Evolutionary conservation across 1,284 basidiomycete species (phyloP), one percentile per base, ranked within the genome.

Genomic region (Sanguinoderma infundibulare): DNA sequence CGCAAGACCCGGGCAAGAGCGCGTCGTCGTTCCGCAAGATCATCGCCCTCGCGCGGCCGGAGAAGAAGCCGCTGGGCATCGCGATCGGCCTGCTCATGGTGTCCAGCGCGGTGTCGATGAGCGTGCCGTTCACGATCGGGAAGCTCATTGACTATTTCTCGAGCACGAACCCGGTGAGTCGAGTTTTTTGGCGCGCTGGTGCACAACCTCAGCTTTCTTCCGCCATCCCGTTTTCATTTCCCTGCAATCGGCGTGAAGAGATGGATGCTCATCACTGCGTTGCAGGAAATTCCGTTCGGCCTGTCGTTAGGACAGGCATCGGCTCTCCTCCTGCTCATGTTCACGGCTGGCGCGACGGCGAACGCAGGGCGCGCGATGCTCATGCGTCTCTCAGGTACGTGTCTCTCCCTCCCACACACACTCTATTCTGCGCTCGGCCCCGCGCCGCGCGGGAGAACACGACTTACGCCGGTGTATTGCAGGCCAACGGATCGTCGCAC

Each of bases 101-200:
- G 17, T 93, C 91, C 0, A 90, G 89, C 3, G 76, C 85, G 3
- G 94, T 99, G 14, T 93, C 95, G 9, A 92, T 98, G 87, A 91
- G 91, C 63, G 85, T 98, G 10, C 96, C 96, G 0, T 86, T 97
- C 69, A 94, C 94, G 0, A 90, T 97, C 68, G 96, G 95, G 26
- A 92, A 89, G 73, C 81, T 98, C 53, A 97, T 98, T 64, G 95
- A 97, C 76, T 95, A 92, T 75, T 98, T 96, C 76, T 90, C 94
- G 0, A 78, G 87, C 14, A 63, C 81, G 2, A 82, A 84, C 70
- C 87, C 89, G 35, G 92, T 94, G 71, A 69, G 89, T 81, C 42
- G 30, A 28, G 22, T 9, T 8, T 56, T 53, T 65, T 67, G 65
- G 57, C 51, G 62, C 53, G 64, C 66, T 67, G 57, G 51, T 62